phyloP scores from a whole-genome alignment of 108 stramenopile species.

The Tribonema minus region DNA sequence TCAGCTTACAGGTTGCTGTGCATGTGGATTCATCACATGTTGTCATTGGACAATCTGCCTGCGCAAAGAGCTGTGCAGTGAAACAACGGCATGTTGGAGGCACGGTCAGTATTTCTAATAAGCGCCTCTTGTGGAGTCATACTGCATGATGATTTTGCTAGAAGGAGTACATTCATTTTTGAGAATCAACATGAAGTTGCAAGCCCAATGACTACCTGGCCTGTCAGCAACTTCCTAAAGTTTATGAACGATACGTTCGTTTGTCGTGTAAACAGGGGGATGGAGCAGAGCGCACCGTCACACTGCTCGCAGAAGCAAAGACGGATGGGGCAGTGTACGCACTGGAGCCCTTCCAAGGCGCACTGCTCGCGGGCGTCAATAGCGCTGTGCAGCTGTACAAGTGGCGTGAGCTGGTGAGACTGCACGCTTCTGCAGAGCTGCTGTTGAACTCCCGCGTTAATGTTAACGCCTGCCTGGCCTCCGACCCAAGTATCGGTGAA shows the following conservation, averaged over 20 bases:
- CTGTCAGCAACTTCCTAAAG: too few relatives aligned
- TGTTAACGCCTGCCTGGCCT: too few relatives aligned
- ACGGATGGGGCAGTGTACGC: slow-evolving; percentile 57
- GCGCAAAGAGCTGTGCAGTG: too few relatives aligned
- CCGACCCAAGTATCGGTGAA: too few relatives aligned
- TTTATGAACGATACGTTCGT: too few relatives aligned
- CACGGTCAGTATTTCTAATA: background rate
- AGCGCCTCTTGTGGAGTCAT: background rate
- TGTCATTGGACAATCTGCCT: too few relatives aligned
- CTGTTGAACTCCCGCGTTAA: background rate
- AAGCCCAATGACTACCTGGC: too few relatives aligned
- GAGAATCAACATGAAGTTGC: too few relatives aligned
- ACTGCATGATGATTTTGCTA: background rate
- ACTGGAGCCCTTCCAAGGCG: slow-evolving; percentile 46
- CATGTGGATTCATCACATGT: too few relatives aligned
- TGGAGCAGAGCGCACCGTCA: slow-evolving; percentile 29
- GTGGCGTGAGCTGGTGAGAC: background rate
- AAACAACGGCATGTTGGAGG: background rate
- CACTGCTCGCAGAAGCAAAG: slow-evolving; percentile 49
- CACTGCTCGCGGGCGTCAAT: slow-evolving; percentile 60
- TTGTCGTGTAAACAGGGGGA: background rate
- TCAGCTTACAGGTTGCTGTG: too few relatives aligned
- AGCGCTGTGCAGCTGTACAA: slow-evolving; percentile 40
- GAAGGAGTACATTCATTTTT: too few relatives aligned
- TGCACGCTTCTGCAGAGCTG: too few relatives aligned